Evolutionary conservation across 2,329 filamentous ascomycete genomes (phyloP).

Genomic region (Cryphonectria naterciae): DNA sequence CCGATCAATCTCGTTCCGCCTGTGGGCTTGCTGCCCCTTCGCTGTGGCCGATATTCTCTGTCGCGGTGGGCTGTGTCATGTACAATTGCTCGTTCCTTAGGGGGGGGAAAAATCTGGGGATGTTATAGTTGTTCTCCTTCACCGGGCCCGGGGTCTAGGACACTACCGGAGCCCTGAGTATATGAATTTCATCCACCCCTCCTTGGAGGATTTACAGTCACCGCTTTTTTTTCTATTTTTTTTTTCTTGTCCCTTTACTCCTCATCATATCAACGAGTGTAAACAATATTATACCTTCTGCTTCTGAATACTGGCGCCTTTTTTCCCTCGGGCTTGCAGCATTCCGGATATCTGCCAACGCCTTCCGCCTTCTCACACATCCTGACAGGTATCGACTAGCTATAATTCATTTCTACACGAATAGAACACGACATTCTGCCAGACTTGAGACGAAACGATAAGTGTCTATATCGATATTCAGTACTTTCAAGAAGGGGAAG

Average conservation of each 20-base stretch:
- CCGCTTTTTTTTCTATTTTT: slow-evolving; percentile 16
- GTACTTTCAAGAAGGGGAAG: too few relatives aligned
- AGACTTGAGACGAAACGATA: background rate
- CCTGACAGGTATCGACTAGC: background rate
- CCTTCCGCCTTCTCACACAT: background rate
- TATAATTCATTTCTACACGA: background rate
- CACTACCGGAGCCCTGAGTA: slow-evolving; percentile 8
- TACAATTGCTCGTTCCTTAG: background rate
- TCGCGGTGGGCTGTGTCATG: slow-evolving; percentile 22
- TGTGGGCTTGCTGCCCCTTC: slow-evolving; percentile 16
- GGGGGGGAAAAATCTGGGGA: slow-evolving; percentile 18
- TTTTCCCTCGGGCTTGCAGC: slow-evolving; percentile 6
- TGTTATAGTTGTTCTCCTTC: slow-evolving; percentile 7
- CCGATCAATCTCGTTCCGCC: slow-evolving; percentile 18
- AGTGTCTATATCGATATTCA: too few relatives aligned
- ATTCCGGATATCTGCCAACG: background rate
- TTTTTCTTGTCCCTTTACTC: background rate
- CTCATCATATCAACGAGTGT: background rate
- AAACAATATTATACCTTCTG: background rate
- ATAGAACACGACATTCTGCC: background rate
- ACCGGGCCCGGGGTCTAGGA: background rate
- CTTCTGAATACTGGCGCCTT: background rate
- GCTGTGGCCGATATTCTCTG: slow-evolving; percentile 17
- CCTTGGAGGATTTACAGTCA: slow-evolving; percentile 16
- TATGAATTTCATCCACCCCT: slow-evolving; percentile 15